Percentiles rank a stretch among this genome's conserved stretches.
phyloP scores from a whole-genome alignment of 768 basidiomycete genomes.

The Boletales sp. region DNA sequence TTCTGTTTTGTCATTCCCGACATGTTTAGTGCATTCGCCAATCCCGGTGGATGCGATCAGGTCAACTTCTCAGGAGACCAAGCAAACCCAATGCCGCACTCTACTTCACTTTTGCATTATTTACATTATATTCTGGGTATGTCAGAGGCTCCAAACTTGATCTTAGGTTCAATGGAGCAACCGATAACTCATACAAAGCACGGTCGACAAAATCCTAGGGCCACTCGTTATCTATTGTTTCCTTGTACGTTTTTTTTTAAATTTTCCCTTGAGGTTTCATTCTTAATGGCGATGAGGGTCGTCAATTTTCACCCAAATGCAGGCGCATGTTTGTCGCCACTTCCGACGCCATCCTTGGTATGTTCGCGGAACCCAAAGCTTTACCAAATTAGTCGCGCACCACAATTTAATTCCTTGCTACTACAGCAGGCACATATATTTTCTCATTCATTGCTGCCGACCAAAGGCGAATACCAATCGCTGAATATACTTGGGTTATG shows the following conservation, averaged over 20 bases:
- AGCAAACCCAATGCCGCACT: conserved; percentile 67
- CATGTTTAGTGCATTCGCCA: conserved; percentile 76
- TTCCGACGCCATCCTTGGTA: conserved; percentile 48
- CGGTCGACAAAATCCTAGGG: conserved; percentile 71
- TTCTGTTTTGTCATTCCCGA: conserved; percentile 43
- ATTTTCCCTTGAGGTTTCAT: neutral
- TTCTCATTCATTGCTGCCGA: too few relatives aligned
- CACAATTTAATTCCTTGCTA: too few relatives aligned
- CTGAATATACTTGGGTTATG: too few relatives aligned
- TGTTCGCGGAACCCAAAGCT: conserved; percentile 41
- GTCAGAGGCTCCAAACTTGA: conserved; percentile 7
- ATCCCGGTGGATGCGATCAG: conserved; percentile 78
- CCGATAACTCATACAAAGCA: conserved; percentile 35
- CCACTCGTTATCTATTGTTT: conserved; percentile 48
- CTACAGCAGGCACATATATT: too few relatives aligned
- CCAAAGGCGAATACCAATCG: too few relatives aligned
- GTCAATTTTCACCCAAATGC: conserved; percentile 35
- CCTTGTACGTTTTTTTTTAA: conserved; percentile 33
- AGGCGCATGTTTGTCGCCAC: conserved; percentile 45
- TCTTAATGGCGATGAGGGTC: conserved; percentile 38
- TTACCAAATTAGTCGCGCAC: too few relatives aligned
- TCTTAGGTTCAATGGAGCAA: neutral
- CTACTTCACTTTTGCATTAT: conserved; percentile 60
- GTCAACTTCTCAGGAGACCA: conserved; percentile 50
- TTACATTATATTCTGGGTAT: conserved; percentile 69